phyloP scores from a whole-genome alignment of 306 rosid species.

The Inga leiocalycina region DNA sequence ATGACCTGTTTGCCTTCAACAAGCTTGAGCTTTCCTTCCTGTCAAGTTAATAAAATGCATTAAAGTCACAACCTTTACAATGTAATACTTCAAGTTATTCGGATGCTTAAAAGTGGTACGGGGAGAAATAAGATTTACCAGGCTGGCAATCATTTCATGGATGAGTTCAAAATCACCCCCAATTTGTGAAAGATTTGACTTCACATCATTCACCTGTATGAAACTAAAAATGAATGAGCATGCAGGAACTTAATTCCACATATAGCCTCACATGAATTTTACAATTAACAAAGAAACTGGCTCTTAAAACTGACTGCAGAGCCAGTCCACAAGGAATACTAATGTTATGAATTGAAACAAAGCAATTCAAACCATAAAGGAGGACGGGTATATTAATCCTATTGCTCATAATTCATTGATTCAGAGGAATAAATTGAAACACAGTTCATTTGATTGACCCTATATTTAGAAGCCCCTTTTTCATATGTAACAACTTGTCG shows the following conservation, averaged over 20 bases:
- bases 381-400: not conserved
- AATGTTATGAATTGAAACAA: not conserved
- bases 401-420: not conserved
- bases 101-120: slow-evolving; percentile 1
- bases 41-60: slow-evolving; percentile 9
- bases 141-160: slow-evolving; percentile 33
- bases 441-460: not conserved
- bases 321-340: slow-evolving; percentile 23
- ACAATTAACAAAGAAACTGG: not conserved
- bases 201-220: slow-evolving; percentile 69
- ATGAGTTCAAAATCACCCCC: slow-evolving; percentile 52
- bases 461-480: not conserved
- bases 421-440: not conserved
- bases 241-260: not conserved
- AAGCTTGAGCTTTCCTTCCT: slow-evolving; percentile 44
- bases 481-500: not conserved
- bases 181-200: slow-evolving; percentile 74
- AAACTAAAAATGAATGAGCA: slow-evolving; percentile 12
- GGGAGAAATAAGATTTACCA: slow-evolving; percentile 30
- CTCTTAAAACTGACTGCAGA: slow-evolving; percentile 2
- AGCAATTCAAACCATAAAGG: not conserved
- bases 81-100: not conserved
- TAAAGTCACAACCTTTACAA: slow-evolving; percentile 28
- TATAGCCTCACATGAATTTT: slow-evolving; percentile 10
- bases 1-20: slow-evolving; percentile 47